These are phyloP conservation scores for Schizochytrium sp. DNA, from an alignment of 108 stramenopile species.

Conservation along the genomic window DNA sequence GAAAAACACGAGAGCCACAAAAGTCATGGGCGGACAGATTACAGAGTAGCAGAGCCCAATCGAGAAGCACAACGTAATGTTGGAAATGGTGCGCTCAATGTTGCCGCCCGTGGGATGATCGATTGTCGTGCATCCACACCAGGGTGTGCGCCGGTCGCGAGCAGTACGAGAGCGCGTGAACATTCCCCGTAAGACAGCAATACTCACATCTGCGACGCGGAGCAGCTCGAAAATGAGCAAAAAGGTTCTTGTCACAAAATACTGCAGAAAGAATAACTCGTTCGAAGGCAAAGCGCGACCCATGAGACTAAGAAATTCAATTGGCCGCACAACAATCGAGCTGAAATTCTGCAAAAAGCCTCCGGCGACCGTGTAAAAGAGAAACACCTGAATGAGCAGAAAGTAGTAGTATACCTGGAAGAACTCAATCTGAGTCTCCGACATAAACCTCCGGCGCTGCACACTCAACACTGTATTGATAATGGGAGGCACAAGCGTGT, in stretches of 20 bases:
- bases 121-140: not conserved
- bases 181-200: not conserved
- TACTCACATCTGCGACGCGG: not conserved
- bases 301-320: not conserved
- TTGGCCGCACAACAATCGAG: not conserved
- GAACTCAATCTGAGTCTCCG: conserved; percentile 1
- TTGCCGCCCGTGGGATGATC: not conserved
- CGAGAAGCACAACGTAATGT: not conserved
- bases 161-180: not conserved
- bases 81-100: conserved; percentile 13
- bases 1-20: not conserved
- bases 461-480: not conserved
- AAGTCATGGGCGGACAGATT: conserved; percentile 2
- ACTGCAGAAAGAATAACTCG: conserved; percentile 12
- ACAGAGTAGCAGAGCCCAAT: not conserved
- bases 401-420: conserved; percentile 15
- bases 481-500: not conserved
- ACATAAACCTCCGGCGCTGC: not conserved
- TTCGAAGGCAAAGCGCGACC: not conserved
- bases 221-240: not conserved
- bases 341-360: not conserved
- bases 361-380: not conserved
- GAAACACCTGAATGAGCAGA: conserved; percentile 1
- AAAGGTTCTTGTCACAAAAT: not conserved
- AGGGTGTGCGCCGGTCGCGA: not conserved